Evolutionary conservation across 345 rosid species (phyloP), one percentile per base, ranked within the genome.

Genomic region (Diplotaxis tenuifolia): DNA sequence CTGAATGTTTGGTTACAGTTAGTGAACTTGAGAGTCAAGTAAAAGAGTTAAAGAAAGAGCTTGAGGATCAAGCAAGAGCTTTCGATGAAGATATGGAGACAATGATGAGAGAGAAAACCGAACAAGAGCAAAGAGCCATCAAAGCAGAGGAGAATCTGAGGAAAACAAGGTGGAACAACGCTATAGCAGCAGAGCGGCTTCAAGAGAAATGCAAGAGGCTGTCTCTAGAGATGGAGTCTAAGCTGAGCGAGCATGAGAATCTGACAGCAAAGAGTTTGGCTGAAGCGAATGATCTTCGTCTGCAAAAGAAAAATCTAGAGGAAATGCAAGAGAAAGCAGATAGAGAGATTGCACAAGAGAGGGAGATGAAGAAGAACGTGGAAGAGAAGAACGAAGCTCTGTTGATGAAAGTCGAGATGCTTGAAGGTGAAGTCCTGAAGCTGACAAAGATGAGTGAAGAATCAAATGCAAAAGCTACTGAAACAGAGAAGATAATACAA

Each of bases 91-190:
- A 90, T 69, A 75, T 95, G 47, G 92, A 84, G 29, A 84, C 80
- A 53, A 50, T 86, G 83, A 88, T 80, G 69, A 58, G 18, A 22
- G 88, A 81, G 69, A 95, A 84, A 78, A 75, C 84, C 1, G 86
- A 85, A 72, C 88, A 88, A 80, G 97, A 95, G 81, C 90, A 92
- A 62, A 89, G 92, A 78, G 97, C 98, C 62, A 92, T 90, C 74
- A 68, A 60, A 66, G 92, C 99, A 53, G 99, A 95, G 83, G 99
- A 92, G 75, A 84, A 86, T 65, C 79, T 90, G 79, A 78, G 88
- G 78, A 83, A 84, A 58, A 83, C 87, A 5, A 88, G 92, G 77
- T 87, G 86, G 97, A 90, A 86, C 29, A 95, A 88, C 67, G 85
- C 91, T 27, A 79, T 78, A 50, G 75, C 88, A 64, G 99, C 94